Base-by-base conservation (phyloP, 352 stramenopile genomes). In the Pythium rishiriense region DNA sequence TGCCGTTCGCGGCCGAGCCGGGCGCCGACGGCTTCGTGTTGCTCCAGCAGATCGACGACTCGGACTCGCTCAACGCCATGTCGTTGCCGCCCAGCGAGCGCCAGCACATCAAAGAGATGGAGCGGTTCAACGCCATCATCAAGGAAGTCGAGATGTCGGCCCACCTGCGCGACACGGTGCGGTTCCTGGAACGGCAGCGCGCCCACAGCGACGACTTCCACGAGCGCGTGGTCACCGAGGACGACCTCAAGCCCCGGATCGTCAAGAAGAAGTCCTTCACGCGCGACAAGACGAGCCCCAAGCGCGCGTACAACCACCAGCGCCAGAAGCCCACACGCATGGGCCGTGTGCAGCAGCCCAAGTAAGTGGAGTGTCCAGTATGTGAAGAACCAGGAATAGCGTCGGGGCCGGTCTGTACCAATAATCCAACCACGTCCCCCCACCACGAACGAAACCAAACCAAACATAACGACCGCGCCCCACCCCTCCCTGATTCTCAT, bases 111-210 rank as follows among this genome's bases (percentile, higher is more conserved):
- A 72, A 85, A 50, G 81, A 92, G 63, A 92, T 92, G 83, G 79
- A 92, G 43, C 79, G 78, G 49, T 71, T 90, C 49, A 92, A 92
- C 59, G 28, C 71, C 43, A 78, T 92, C 31, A 89, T 92, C 65
- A 70, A 82, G 37, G 79, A 90, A 49, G 74, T 92, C 24, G 83
- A 92, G 69, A 85, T 87, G 59, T 69, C 79, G 24, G 74, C 85
- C 39, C 77, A 90, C 51, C 63, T 90, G 56, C 79, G 62, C 42
- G 74, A 89, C 69, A 78, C 79, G 7, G 70, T 92, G 54, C 75
- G 77, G 64, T 70, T 76, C 51, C 62, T 90, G 17, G 72, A 92
- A 66, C 78, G 85, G 52, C 71, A 87, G 55, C 80, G 80, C 47
- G 65, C 69, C 42, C 81, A 90, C 69, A 72, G 79, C 53, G 76